Conservation (phyloP, 139 green algal species). For the Tetradesmus obliquus region DNA sequence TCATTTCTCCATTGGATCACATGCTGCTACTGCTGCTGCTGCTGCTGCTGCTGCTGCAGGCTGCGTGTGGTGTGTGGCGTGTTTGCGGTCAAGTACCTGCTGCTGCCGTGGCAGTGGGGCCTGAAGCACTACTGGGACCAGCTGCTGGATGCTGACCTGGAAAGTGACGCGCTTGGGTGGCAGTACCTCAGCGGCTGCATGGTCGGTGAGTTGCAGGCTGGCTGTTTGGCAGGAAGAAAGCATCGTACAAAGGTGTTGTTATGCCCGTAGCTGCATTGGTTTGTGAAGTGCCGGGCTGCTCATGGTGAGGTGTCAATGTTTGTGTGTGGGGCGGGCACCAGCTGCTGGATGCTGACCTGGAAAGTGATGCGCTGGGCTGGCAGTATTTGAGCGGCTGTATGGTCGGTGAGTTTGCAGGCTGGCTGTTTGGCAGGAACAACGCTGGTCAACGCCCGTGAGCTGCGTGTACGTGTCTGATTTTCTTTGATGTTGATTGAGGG, state of each 20-base stretch:
- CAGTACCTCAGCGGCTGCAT: slow-evolving; percentile 75
- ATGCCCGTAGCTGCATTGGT: too few relatives aligned
- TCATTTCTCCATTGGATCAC: background rate
- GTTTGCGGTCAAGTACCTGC: slow-evolving; percentile 94
- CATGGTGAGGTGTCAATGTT: too few relatives aligned
- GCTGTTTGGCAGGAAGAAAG: too few relatives aligned
- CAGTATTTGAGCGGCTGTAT: slow-evolving; percentile 74
- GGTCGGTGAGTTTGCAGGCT: background rate
- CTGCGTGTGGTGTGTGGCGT: slow-evolving; percentile 79
- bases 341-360: slow-evolving; percentile 90
- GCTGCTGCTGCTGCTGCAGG: slow-evolving; percentile 11
- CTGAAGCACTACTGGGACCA: slow-evolving; percentile 96
- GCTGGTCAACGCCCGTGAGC: too few relatives aligned
- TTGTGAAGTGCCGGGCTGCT: too few relatives aligned
- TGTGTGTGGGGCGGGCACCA: slow-evolving; percentile 65
- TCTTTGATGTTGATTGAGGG: too few relatives aligned
- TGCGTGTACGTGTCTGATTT: too few relatives aligned
- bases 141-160: slow-evolving; percentile 90
- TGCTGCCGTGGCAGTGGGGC: slow-evolving; percentile 95
- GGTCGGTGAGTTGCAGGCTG: background rate
- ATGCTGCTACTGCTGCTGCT: background rate
- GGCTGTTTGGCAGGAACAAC: too few relatives aligned
- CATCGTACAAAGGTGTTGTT: background rate
- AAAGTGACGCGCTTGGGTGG: slow-evolving; percentile 89
- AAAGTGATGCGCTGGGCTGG: slow-evolving; percentile 89